These are phyloP conservation scores for Volvariella surrecta DNA, from an alignment of 1,284 basidiomycete genomes.

Conservation along the genomic window DNA sequence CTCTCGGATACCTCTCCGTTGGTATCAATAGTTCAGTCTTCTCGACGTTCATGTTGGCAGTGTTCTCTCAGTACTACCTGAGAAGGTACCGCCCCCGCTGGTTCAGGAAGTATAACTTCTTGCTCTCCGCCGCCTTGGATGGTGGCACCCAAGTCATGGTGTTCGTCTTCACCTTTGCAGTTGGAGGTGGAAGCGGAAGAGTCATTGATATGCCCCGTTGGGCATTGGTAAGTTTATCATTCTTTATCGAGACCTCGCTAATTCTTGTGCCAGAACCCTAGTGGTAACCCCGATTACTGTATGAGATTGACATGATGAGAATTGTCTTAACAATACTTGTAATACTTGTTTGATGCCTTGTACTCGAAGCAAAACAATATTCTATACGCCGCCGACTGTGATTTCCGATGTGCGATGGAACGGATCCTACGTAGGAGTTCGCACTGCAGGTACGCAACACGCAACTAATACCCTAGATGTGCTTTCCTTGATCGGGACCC, in stretches of 20 bases:
- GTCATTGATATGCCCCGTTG: constrained; percentile 35
- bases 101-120: constrained; percentile 43
- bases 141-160: constrained; percentile 32
- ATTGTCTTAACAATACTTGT: too few species aligned
- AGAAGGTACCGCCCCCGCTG: constrained; percentile 47
- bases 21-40: constrained; percentile 38
- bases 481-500: too few species aligned
- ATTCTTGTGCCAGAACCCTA: constrained; percentile 18
- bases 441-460: too few species aligned
- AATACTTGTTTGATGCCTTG: too few species aligned
- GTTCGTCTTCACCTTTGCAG: constrained; percentile 51
- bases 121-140: constrained; percentile 33
- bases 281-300: constrained; percentile 28
- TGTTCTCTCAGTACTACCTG: constrained; percentile 50
- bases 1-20: constrained; percentile 29
- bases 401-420: too few species aligned
- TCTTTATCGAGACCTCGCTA: neutral
- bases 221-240: constrained; percentile 26
- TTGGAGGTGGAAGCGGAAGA: constrained; percentile 48
- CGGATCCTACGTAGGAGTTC: too few species aligned
- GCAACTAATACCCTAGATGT: too few species aligned
- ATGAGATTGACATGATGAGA: constrained; percentile 24
- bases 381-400: too few species aligned
- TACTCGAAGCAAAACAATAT: too few species aligned
- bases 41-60: constrained; percentile 36